Conservation (phyloP, 257 asterid genomes). For the Galeopsis tetrahit region DNA sequence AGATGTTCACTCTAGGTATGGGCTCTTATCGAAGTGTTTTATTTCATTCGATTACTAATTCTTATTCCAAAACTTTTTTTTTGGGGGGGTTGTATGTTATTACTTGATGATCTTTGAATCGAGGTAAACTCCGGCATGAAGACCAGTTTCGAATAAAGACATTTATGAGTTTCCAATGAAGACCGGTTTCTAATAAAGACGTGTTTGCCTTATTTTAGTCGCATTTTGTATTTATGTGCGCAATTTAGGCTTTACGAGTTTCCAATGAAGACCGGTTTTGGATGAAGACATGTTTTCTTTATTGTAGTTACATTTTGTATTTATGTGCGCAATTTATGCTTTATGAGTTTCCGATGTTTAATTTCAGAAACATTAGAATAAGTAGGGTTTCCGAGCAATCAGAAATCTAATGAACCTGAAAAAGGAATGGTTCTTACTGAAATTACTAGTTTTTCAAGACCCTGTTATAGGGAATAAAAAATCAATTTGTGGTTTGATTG, state of each 20-base stretch:
- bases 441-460: not conserved
- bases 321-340: not conserved
- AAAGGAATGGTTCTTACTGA: not conserved
- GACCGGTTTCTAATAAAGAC: no score
- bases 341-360: not conserved
- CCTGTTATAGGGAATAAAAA: not conserved
- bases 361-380: not conserved
- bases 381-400: not conserved
- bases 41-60: not conserved
- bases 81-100: not conserved
- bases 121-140: not conserved
- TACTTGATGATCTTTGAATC: constrained; percentile 21
- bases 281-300: not conserved
- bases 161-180: no score
- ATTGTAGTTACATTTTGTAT: not conserved
- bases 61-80: not conserved
- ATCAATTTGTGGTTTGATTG: not conserved
- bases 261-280: not conserved
- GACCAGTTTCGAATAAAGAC: not conserved
- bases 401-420: constrained; percentile 8
- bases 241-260: no score
- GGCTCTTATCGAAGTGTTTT: not conserved
- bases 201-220: no score
- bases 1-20: constrained; percentile 9
- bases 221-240: no score